Conservation (phyloP, 208 protist genomes). For the Crithidia acanthocephali region DNA sequence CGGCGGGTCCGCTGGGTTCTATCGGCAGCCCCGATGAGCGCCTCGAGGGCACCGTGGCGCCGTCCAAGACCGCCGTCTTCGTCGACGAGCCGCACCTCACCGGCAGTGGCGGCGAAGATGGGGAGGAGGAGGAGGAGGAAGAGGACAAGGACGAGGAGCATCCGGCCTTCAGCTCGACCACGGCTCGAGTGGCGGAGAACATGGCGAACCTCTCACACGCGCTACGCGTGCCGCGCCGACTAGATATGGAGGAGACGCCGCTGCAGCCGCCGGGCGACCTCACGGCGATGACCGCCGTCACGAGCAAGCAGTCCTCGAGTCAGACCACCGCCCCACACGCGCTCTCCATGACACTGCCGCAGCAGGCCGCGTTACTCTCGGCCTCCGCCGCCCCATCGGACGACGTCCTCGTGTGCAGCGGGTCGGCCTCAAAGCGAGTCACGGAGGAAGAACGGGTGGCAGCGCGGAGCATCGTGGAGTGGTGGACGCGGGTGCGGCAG, state of each 20-base stretch:
- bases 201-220: slow-evolving; percentile 14
- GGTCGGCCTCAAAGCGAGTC: neutral
- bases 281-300: neutral
- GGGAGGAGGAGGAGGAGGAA: neutral
- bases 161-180: neutral
- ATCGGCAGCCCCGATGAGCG: slow-evolving; percentile 4
- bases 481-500: slow-evolving; percentile 26
- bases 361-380: neutral
- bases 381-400: slow-evolving; percentile 3
- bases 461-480: slow-evolving; percentile 33
- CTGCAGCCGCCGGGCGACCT: neutral
- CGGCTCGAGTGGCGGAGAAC: slow-evolving; percentile 14
- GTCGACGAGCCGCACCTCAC: neutral
- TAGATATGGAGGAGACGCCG: slow-evolving; percentile 21
- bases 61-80: slow-evolving; percentile 7
- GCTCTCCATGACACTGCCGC: slow-evolving; percentile 12
- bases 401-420: neutral
- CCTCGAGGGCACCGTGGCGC: slow-evolving; percentile 6
- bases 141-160: neutral
- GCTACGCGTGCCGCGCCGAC: slow-evolving; percentile 3
- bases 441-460: slow-evolving; percentile 18
- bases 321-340: neutral
- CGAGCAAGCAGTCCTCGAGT: slow-evolving; percentile 15
- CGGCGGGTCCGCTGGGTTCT: neutral
- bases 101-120: neutral